Conservation (phyloP, 768 basidiomycete species). For the Tulasnella sp. region DNA sequence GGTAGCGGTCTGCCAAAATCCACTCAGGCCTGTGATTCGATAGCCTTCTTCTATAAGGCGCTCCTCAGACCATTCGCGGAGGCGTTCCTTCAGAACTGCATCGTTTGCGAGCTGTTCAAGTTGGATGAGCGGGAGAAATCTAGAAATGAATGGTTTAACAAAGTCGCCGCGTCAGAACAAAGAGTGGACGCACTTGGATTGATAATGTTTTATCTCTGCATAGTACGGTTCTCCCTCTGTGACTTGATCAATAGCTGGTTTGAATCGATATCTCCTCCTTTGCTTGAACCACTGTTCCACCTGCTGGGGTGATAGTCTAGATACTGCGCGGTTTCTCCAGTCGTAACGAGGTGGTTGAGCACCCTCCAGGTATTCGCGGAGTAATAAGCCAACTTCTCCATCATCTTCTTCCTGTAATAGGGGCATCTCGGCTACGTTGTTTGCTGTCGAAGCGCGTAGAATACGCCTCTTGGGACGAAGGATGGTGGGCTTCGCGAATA, state of each 20-base stretch:
- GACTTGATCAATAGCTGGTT: not conserved
- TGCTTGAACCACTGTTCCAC: not conserved
- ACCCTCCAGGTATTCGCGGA: not conserved
- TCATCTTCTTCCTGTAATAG: not conserved
- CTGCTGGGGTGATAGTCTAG: not conserved
- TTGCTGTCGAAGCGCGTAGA: not conserved
- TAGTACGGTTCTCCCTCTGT: not conserved
- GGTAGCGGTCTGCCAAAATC: constrained; percentile 63
- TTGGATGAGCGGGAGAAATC: constrained; percentile 47
- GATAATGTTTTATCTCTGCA: constrained; percentile 1
- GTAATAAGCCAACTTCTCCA: not conserved
- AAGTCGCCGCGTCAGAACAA: not conserved
- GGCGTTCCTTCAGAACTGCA: constrained; percentile 54
- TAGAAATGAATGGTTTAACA: constrained; percentile 29
- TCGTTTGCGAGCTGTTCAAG: constrained; percentile 66
- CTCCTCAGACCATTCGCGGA: constrained; percentile 61
- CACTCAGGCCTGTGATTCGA: constrained; percentile 58
- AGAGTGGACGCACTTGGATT: not conserved
- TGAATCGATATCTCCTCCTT: not conserved
- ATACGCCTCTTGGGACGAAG: not conserved
- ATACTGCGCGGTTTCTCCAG: not conserved
- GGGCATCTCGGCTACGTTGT: not conserved
- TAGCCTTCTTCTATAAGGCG: constrained; percentile 68
- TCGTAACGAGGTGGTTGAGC: not conserved
- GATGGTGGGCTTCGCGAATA: not conserved